Base-by-base conservation (phyloP, 1,284 basidiomycete species). In the Schizopora paradoxa region DNA sequence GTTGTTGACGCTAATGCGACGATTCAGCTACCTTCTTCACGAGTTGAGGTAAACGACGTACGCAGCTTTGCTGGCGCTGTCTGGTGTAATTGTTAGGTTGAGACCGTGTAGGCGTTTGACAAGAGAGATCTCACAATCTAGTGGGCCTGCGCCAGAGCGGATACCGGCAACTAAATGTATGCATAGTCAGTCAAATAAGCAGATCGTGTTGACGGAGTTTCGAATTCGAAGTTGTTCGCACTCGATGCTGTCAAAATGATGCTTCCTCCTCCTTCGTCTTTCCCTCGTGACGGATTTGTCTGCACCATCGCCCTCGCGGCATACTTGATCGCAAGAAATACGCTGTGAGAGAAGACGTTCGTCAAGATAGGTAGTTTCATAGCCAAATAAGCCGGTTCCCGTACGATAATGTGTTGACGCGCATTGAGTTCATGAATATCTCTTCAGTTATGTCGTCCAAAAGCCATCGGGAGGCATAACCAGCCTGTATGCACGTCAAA, bases 21-120 rank as follows among this genome's bases (percentile, higher is more conserved):
- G 27, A 29, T n/a, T n/a, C n/a, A n/a, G n/a, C n/a, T n/a, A n/a
- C n/a, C n/a, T 25, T 36, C 16, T 31, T 16, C 22, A 46, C 26
- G 34, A 18, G 27, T 11, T 14, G 4, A 26, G 48, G n/a, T n/a
- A n/a, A n/a, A 43, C 19, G 10, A 69, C 82, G 63, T 60, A 90
- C 87, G 88, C 90, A 21, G 91, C 86, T 69, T 94, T 94, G 56
- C 86, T 90, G 36, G 91, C 90, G 53, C 89, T 91, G 58, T 91
- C 89, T 91, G 58, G 35, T 22, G 40, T 40, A 36, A 48, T 60
- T 41, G 58, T 43, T 13, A 46, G 43, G 42, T 6, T 41, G 3
- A 29, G 27, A 29, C 26, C 43, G 16, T 26, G 43, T 27, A 39
- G 10, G 33, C 16, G 22, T 25, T 31, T 27, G n/a, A 3, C 31